Percentiles rank a stretch among this genome's conserved stretches.
phyloP scores from a whole-genome alignment of 805 yeast genomes.

The Sugiyamaella lignohabitans region DNA sequence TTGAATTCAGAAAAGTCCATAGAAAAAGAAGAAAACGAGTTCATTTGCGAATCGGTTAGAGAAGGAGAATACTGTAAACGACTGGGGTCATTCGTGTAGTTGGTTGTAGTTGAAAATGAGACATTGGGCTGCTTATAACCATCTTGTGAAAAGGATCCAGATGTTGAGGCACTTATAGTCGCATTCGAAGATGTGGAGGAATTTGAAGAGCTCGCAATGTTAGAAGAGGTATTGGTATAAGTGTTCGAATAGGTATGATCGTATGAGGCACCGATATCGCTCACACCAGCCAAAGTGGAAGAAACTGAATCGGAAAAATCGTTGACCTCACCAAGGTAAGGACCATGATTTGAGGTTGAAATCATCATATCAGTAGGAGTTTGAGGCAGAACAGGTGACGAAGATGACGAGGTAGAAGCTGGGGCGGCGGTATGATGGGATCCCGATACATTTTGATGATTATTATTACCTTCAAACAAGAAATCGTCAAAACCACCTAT shows the following conservation, averaged over 20 bases:
- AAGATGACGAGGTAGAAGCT: constrained; percentile 6
- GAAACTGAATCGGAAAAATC: not conserved
- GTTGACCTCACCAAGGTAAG: not conserved
- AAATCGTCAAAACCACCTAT: not conserved
- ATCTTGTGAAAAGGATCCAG: no score
- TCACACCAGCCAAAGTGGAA: not conserved
- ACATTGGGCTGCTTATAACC: no score
- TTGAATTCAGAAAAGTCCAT: not conserved
- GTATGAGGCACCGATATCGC: no score
- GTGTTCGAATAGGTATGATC: no score
- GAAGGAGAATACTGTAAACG: not conserved
- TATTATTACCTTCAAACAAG: not conserved
- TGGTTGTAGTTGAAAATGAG: no score
- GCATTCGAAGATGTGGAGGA: no score
- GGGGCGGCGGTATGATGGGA: not conserved
- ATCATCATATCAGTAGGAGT: constrained; percentile 2
- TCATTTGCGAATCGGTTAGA: not conserved
- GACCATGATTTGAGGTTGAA: not conserved
- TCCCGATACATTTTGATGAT: not conserved
- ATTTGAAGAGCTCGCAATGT: no score
- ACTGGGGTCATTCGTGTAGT: no score
- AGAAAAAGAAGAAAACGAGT: not conserved
- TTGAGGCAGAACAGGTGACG: constrained; percentile 7
- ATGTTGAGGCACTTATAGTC: not conserved
- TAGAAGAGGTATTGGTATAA: no score